A percentile compares a stretch with the other conserved stretches of the same genome.
Conservation (phyloP, 306 rosid genomes). For the Mimosa pudica region DNA sequence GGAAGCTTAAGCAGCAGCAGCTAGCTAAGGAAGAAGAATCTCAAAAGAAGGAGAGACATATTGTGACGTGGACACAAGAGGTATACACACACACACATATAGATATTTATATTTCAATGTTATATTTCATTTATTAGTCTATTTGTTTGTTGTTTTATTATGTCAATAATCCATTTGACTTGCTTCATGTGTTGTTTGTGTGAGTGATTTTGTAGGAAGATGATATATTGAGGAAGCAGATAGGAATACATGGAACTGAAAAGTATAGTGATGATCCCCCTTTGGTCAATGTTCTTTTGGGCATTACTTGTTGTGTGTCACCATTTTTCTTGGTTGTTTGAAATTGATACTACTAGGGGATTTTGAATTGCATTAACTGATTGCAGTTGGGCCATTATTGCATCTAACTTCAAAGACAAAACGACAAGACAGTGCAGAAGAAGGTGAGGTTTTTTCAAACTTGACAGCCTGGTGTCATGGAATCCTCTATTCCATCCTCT, state of each 20-base stretch:
- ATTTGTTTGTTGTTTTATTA: background rate
- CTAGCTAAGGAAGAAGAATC: conserved; percentile 49
- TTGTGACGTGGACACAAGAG: conserved; percentile 88
- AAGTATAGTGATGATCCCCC: conserved; percentile 51
- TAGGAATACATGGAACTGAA: conserved; percentile 75
- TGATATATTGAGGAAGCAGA: conserved; percentile 79
- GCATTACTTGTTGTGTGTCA: background rate
- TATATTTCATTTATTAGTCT: background rate
- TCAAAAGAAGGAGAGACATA: conserved; percentile 94
- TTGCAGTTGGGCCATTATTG: conserved; percentile 86
- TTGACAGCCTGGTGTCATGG: conserved; percentile 12
- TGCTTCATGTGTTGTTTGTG: conserved; percentile 41
- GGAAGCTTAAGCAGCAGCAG: conserved; percentile 40
- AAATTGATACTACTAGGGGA: conserved; percentile 15
- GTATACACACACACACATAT: conserved; percentile 15
- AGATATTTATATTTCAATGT: background rate
- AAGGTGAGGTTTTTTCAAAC: conserved; percentile 49
- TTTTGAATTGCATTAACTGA: conserved; percentile 30
- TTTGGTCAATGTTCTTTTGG: conserved; percentile 16
- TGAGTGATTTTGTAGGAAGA: conserved; percentile 67
- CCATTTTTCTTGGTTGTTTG: conserved; percentile 7
- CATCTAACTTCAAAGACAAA: conserved; percentile 84
- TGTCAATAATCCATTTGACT: background rate
- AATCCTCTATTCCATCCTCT: conserved; percentile 13
- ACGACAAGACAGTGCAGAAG: conserved; percentile 91